phyloP scores from a whole-genome alignment of 352 stramenopile genomes.

The Thraustochytrium striatum region DNA sequence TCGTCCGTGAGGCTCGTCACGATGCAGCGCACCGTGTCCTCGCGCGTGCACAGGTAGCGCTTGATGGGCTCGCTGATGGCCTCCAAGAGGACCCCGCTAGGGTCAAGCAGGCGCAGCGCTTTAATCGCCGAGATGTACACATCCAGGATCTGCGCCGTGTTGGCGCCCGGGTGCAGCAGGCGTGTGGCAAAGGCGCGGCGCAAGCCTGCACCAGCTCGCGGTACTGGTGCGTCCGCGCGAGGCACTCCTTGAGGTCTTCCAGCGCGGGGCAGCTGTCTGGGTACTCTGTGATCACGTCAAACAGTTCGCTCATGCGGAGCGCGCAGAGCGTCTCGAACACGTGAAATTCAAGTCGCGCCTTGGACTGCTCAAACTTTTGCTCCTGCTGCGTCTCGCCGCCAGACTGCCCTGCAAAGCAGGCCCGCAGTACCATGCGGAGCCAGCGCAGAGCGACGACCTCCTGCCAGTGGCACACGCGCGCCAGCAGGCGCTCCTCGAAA shows the following conservation, averaged over 20 bases:
- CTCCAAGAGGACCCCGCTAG: constrained; percentile 83
- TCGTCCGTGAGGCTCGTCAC: constrained; percentile 82
- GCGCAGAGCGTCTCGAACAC: constrained; percentile 42
- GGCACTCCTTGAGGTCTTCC: constrained; percentile 65
- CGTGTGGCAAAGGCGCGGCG: constrained; percentile 68
- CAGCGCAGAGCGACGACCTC: constrained; percentile 6
- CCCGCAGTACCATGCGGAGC: neutral
- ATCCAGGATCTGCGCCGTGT: constrained; percentile 91
- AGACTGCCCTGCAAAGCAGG: neutral
- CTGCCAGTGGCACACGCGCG: constrained; percentile 1
- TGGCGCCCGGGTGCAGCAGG: constrained; percentile 88
- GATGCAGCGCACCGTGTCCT: constrained; percentile 95
- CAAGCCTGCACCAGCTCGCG: constrained; percentile 71
- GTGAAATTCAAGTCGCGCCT: constrained; percentile 26
- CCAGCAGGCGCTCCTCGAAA: constrained; percentile 24
- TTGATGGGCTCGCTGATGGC: constrained; percentile 69
- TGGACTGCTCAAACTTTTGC: constrained; percentile 41
- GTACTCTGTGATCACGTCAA: constrained; percentile 94
- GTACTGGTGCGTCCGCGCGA: constrained; percentile 76
- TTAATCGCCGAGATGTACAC: constrained; percentile 96
- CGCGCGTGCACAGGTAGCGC: constrained; percentile 82
- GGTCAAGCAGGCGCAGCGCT: constrained; percentile 84
- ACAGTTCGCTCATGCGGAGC: constrained; percentile 84
- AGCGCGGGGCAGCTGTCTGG: constrained; percentile 79
- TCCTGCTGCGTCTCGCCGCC: neutral